phyloP scores from a whole-genome alignment of 2,329 filamentous ascomycete genomes.

The Neofusicoccum sp. region DNA sequence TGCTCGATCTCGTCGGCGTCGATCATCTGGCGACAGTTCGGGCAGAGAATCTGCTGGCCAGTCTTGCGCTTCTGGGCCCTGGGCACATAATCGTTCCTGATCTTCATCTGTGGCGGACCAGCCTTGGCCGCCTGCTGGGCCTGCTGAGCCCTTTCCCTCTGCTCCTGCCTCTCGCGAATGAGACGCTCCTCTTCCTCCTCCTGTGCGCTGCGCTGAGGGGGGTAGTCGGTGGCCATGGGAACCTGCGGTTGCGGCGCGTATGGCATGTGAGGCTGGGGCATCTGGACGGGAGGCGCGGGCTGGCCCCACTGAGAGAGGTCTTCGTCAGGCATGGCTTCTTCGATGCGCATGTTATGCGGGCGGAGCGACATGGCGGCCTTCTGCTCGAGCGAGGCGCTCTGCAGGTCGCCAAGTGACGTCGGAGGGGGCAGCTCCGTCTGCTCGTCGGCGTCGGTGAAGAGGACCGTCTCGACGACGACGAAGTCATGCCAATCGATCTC shows the following conservation, averaged over 20 bases:
- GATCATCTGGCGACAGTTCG: constrained; percentile 89
- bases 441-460: constrained; percentile 88
- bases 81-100: constrained; percentile 89
- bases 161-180: constrained; percentile 42
- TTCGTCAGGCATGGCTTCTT: constrained; percentile 80
- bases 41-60: constrained; percentile 72
- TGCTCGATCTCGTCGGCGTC: constrained; percentile 83
- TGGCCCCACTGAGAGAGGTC: constrained; percentile 4
- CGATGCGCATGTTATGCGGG: constrained; percentile 74
- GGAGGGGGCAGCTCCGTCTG: constrained; percentile 82
- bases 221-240: constrained; percentile 29
- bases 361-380: constrained; percentile 87
- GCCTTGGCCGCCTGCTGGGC: constrained; percentile 75
- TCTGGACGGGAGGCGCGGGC: constrained; percentile 33
- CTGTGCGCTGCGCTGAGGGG: constrained; percentile 34
- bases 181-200: constrained; percentile 39
- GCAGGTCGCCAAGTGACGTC: constrained; percentile 83
- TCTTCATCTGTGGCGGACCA: constrained; percentile 73
- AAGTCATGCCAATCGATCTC: constrained; percentile 99
- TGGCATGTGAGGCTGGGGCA: constrained; percentile 27
- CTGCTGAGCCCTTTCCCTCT: constrained; percentile 65
- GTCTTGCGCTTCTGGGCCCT: constrained; percentile 70
- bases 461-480: constrained; percentile 88
- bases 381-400: constrained; percentile 92
- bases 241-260: constrained; percentile 30